A percentile compares a stretch with the other conserved stretches of the same genome.
Conservation (phyloP, 2,329 filamentous ascomycete genomes). For the Cytospora piceicola region DNA sequence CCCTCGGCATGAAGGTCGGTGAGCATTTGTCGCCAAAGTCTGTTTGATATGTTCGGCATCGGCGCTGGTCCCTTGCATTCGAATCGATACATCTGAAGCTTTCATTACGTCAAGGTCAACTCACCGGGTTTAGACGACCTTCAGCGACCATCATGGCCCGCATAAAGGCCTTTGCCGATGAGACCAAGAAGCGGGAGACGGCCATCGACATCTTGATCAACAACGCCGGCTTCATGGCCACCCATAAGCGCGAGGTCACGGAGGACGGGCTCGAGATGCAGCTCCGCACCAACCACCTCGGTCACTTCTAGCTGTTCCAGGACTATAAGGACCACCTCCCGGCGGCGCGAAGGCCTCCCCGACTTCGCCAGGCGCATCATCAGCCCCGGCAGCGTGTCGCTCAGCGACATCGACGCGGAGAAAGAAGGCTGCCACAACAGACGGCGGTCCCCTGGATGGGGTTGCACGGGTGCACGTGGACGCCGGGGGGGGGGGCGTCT, state of each 20-base stretch:
- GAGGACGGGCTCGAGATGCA: slow-evolving; percentile 54
- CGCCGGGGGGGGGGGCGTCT: slow-evolving; percentile 51
- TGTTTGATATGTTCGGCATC: too few relatives aligned
- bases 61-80: too few relatives aligned
- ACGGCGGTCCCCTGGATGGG: slow-evolving; percentile 51
- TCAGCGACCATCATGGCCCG: slow-evolving; percentile 12
- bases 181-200: slow-evolving; percentile 35
- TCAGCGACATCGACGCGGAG: slow-evolving; percentile 47
- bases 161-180: slow-evolving; percentile 40
- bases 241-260: slow-evolving; percentile 40
- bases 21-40: too few relatives aligned
- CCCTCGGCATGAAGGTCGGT: too few relatives aligned
- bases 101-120: neutral
- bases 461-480: slow-evolving; percentile 47
- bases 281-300: slow-evolving; percentile 56
- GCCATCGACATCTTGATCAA: slow-evolving; percentile 42
- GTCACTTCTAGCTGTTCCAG: slow-evolving; percentile 57
- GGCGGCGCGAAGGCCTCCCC: slow-evolving; percentile 40
- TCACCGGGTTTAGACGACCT: neutral
- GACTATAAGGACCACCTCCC: slow-evolving; percentile 48
- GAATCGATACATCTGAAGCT: too few relatives aligned
- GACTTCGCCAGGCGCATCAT: slow-evolving; percentile 50
- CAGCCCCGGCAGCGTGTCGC: slow-evolving; percentile 45
- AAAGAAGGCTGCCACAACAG: slow-evolving; percentile 42
- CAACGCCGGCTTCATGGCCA: slow-evolving; percentile 51